Conservation (phyloP, 1,139 yeast genomes). For the Pichia sp. region DNA sequence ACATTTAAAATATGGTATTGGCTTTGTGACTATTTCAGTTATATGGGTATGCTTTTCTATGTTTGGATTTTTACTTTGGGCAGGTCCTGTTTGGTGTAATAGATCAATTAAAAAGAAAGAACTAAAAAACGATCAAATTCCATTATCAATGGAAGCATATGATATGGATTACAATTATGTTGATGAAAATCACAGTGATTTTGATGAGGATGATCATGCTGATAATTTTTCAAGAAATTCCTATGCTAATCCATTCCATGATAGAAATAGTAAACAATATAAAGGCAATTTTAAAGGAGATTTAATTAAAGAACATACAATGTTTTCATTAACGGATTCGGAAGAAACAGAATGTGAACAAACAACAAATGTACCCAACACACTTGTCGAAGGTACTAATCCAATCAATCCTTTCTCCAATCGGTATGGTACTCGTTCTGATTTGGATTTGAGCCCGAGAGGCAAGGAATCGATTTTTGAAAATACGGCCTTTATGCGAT, state of each 20-base stretch:
- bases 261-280: background rate
- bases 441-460: too few relatives aligned
- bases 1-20: slow-evolving; percentile 34
- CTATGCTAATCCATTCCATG: background rate
- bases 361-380: background rate
- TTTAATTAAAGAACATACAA: background rate
- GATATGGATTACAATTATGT: slow-evolving; percentile 6
- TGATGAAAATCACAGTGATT: background rate
- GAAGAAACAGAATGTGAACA: background rate
- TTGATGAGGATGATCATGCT: background rate
- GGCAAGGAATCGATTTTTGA: background rate
- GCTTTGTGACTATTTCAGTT: slow-evolving; percentile 12
- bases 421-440: too few relatives aligned
- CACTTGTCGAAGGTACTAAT: background rate
- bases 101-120: slow-evolving; percentile 4
- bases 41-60: slow-evolving; percentile 33
- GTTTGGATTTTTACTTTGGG: slow-evolving; percentile 31
- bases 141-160: slow-evolving; percentile 8
- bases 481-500: slow-evolving; percentile 1
- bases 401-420: background rate
- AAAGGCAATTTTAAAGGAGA: background rate
- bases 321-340: background rate
- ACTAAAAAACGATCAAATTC: slow-evolving; percentile 1
- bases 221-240: background rate
- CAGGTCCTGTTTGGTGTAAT: slow-evolving; percentile 41